Conservation (phyloP, 345 rosid genomes). For the Rhizophora apiculata region DNA sequence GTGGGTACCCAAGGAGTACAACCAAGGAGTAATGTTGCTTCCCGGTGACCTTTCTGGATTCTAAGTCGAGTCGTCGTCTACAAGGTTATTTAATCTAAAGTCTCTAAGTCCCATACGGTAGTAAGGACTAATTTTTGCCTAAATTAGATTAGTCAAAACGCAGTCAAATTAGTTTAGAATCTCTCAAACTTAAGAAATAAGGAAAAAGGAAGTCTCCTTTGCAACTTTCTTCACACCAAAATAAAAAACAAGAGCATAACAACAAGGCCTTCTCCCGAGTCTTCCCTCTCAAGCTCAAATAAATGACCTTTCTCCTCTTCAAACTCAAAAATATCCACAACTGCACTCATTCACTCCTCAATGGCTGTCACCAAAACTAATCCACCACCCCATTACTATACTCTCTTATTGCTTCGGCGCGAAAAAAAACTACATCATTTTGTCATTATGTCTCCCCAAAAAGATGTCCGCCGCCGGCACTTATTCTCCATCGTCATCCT, state of each 20-base stretch:
- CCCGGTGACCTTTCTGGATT: too few species aligned
- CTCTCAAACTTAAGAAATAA: too few species aligned
- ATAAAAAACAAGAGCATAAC: slow-evolving; percentile 1
- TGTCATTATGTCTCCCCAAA: slow-evolving; percentile 4
- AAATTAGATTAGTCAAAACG: too few species aligned
- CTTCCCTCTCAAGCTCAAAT: slow-evolving; percentile 5
- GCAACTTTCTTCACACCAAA: not conserved
- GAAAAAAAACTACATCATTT: slow-evolving; percentile 27
- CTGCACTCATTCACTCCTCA: not conserved
- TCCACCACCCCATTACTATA: too few species aligned
- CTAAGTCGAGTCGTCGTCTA: too few species aligned
- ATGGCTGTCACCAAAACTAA: slow-evolving; percentile 33
- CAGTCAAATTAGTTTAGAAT: too few species aligned
- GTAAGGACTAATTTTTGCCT: too few species aligned
- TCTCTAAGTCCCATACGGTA: too few species aligned
- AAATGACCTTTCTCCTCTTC: slow-evolving; percentile 8
- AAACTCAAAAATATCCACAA: slow-evolving; percentile 13
- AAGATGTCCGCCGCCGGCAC: slow-evolving; percentile 16
- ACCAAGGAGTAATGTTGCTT: too few species aligned
- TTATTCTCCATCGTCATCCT: slow-evolving; percentile 14
- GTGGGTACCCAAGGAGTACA: too few species aligned
- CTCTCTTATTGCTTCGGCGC: slow-evolving; percentile 3
- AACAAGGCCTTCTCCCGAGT: slow-evolving; percentile 14
- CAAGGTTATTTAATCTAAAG: too few species aligned
- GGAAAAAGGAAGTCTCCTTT: slow-evolving; percentile 3